Conservation (phyloP, 176 grass and related monocot species). For the Musa acuminata region DNA sequence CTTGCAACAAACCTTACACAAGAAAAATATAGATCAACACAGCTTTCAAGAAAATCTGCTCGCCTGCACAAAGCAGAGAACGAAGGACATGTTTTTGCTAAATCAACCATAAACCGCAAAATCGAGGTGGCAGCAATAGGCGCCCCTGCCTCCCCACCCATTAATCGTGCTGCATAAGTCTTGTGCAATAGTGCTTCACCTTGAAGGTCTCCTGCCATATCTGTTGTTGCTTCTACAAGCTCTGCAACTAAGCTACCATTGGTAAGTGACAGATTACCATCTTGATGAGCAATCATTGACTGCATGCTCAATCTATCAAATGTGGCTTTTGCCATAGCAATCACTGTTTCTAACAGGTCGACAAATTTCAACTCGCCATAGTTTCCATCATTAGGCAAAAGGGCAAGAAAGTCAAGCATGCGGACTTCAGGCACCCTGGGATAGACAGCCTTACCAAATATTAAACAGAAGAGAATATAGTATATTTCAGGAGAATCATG, state of each 20-base stretch:
- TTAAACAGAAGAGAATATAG: slow-evolving; percentile 93
- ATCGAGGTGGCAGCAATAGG: slow-evolving; percentile 87
- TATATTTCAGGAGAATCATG: slow-evolving; percentile 99
- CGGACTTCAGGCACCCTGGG: slow-evolving; percentile 91
- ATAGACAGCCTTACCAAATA: slow-evolving; percentile 90
- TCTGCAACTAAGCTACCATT: slow-evolving; percentile 67
- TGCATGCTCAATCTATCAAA: slow-evolving; percentile 74
- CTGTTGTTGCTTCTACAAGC: slow-evolving; percentile 62
- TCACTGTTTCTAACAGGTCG: slow-evolving; percentile 81
- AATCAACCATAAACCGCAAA: slow-evolving; percentile 88
- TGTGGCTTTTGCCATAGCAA: slow-evolving; percentile 84
- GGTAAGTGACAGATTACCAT: slow-evolving; percentile 76
- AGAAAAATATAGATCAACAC: slow-evolving; percentile 95
- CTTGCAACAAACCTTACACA: slow-evolving; percentile 75
- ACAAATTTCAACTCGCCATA: slow-evolving; percentile 88
- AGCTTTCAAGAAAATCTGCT: slow-evolving; percentile 79
- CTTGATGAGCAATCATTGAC: slow-evolving; percentile 89
- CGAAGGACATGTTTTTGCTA: slow-evolving; percentile 73
- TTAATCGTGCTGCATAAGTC: slow-evolving; percentile 91
- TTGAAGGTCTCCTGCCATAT: slow-evolving; percentile 77
- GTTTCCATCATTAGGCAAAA: slow-evolving; percentile 93
- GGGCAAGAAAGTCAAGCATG: slow-evolving; percentile 96
- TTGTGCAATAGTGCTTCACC: slow-evolving; percentile 97
- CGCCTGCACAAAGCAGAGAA: slow-evolving; percentile 81
- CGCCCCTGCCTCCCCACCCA: slow-evolving; percentile 90